Conservation (phyloP, 2,329 filamentous ascomycete genomes). For the Blastomyces parvus region DNA sequence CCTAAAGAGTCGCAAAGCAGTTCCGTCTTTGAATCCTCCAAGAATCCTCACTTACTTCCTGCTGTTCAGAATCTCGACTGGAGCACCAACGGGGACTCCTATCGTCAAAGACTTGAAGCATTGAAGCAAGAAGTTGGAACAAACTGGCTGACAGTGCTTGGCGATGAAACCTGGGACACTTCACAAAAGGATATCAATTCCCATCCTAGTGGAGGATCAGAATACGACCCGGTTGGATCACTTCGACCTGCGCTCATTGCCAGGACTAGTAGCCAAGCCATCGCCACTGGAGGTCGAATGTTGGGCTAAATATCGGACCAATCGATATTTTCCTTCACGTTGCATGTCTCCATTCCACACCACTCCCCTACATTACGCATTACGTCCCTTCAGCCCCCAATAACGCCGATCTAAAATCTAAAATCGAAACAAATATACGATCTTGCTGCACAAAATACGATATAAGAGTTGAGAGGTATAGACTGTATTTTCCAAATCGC, state of each 20-base stretch:
- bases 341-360: background rate
- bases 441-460: background rate
- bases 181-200: conserved; percentile 25
- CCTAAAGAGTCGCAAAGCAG: conserved; percentile 7
- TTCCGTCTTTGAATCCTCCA: conserved; percentile 2
- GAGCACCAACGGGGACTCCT: conserved; percentile 58
- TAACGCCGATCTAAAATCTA: background rate
- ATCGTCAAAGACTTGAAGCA: conserved; percentile 79
- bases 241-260: conserved; percentile 27
- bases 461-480: conserved; percentile 7
- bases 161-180: conserved; percentile 57
- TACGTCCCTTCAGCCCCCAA: background rate
- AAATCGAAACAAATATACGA: background rate
- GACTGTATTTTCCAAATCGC: conserved; percentile 5
- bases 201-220: conserved; percentile 22
- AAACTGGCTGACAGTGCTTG: conserved; percentile 76
- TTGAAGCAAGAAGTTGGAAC: conserved; percentile 76
- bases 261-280: conserved; percentile 32
- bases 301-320: conserved; percentile 21
- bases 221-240: conserved; percentile 25
- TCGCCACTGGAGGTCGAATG: conserved; percentile 34
- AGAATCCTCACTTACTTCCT: conserved; percentile 19
- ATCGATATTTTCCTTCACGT: background rate
- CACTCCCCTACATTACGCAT: background rate
- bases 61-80: conserved; percentile 24